A percentile compares a stretch with the other conserved stretches of the same genome.
Evolutionary conservation across 306 rosid species (phyloP).

Genomic region (Quercus rubra): DNA sequence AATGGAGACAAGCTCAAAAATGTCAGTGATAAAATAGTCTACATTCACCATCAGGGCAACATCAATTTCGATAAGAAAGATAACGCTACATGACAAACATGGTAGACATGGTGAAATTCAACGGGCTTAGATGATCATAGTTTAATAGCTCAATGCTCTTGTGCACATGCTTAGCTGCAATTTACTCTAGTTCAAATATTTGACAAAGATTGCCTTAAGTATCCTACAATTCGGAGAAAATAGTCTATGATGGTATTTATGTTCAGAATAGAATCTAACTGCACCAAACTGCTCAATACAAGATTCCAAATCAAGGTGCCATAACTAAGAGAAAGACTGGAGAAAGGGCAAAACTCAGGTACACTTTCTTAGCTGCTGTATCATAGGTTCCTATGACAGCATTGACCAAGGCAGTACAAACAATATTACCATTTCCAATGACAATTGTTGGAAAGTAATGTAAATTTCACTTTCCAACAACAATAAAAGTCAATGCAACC

Average conservation of each 20-base stretch:
- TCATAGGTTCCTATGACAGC: no score
- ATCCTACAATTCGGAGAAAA: neutral
- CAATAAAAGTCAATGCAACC: no score
- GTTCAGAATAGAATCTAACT: neutral
- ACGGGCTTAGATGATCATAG: neutral
- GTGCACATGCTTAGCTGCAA: neutral
- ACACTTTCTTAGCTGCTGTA: no score
- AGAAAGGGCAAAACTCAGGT: no score
- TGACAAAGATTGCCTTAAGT: neutral
- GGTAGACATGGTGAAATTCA: neutral
- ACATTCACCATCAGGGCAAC: neutral
- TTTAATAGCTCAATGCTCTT: neutral
- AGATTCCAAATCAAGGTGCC: neutral
- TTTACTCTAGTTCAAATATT: neutral
- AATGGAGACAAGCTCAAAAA: neutral
- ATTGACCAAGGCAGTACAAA: no score
- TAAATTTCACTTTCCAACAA: no score
- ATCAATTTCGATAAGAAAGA: neutral
- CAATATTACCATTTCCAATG: no score
- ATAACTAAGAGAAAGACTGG: neutral
- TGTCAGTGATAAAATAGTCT: constrained; percentile 14
- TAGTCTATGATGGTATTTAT: neutral
- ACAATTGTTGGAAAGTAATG: no score
- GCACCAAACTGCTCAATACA: neutral
- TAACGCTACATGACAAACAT: neutral